Evolutionary conservation across 768 basidiomycete genomes (phyloP), one percentile per base, ranked within the genome.

Genomic region (Calvatia gigantea): DNA sequence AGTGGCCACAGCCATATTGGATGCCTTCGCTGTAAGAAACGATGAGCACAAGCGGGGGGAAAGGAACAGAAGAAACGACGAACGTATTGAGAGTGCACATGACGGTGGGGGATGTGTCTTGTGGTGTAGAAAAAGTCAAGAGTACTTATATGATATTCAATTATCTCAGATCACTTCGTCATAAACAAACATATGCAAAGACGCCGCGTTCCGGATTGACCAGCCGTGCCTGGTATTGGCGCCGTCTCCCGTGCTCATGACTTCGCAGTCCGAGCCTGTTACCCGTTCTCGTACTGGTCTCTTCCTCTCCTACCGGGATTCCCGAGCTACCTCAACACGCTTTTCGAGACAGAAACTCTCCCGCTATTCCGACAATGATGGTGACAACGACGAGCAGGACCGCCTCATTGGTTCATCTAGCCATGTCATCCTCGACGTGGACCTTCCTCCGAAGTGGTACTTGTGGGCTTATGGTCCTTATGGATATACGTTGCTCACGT

Each of bases 231-330:
- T 50, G 41, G 7, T n/a, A n/a, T 37, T 37, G 45, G 32, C 45
- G 33, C 33, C 33, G 48, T 27, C 33, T 35, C 48, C 38, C 21
- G 47, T 28, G 50, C 33, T 9, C 52, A 55, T 55, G 54, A 17
- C 69, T 54, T 74, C 74, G 38, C 62, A 61, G 56, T 52, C 60
- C 56, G 54, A 58, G 27, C 63, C 68, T 42, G 81, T 84, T 37
- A 93, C 89, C 32, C 87, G 96, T 62, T 94, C 91, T 1, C 73
- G 96, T 44, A 98, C 96, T 2, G 82, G 92, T 51, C 83, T 98
- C 64, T 98, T 98, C 71, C 87, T 95, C 58, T 96, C 94, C 5
- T 94, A 90, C 72, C 82, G 96, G 58, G 91, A 95, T 73, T 91
- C 92, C 3, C 77, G 77, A 42, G 75, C 81, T 21, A 75, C 72